Evolutionary conservation across 2,329 filamentous ascomycete species (phyloP), one percentile per base, ranked within the genome.

Genomic region (Knufia fluminis): DNA sequence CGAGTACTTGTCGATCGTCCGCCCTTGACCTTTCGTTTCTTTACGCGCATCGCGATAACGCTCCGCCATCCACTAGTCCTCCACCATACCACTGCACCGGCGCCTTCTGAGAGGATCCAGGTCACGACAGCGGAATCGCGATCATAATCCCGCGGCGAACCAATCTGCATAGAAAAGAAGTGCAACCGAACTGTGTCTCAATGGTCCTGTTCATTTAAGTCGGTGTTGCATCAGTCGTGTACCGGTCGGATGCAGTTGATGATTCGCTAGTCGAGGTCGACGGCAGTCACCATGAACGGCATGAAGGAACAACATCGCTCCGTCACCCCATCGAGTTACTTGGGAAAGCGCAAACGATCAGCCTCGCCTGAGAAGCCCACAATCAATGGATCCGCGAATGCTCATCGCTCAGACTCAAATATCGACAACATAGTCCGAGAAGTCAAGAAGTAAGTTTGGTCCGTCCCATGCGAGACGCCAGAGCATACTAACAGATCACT

Each of bases 341-440:
- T 58, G 6, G 56, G 56, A 4, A 59, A 59, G 48, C 50, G 57
- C 20, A 59, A 59, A 42, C 52, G 57, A 20, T 56, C 57, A 20
- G 31, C 43, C 19, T 59, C 58, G 16, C 57, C 57, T 17, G 52
- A 55, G 10, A 46, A 44, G 23, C 9, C 41, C 17, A 20, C 19
- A n/a, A 14, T 26, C 17, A 45, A 49, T 20, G 31, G 41, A 6
- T 26, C 36, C 26, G 26, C 31, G 14, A 38, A 49, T 36, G 16
- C 31, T 24, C 28, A 26, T 28, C 19, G 23, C 4, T 10, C 9
- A 2, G 33, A 40, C 22, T 12, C 40, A n/a, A 40, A 50, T 39
- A 40, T 44, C 22, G 22, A 50, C 32, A 46, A 33, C 41, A 36
- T 45, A 4, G 32, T 40, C 26, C 41, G 43, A 32, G 17, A 39